These are phyloP conservation scores for Clarireedia paspali DNA, from an alignment of 2,329 filamentous ascomycete species.

Conservation along the genomic window DNA sequence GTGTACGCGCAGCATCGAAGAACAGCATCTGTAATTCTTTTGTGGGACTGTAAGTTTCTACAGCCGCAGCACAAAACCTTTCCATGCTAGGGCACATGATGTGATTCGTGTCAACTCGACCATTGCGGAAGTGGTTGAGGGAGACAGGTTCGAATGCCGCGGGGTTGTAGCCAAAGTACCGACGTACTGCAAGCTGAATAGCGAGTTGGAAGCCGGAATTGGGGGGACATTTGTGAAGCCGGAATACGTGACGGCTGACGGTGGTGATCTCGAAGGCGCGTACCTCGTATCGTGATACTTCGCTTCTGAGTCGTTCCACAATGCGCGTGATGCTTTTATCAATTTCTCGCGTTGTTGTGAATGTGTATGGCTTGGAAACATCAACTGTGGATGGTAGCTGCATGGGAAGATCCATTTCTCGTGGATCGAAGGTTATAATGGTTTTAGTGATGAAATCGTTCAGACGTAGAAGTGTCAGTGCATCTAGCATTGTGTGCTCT, in stretches of 20 bases:
- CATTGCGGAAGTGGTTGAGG: constrained; percentile 3
- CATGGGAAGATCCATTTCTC: no score
- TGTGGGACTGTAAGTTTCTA: no score
- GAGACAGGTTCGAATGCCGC: no score
- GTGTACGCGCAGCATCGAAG: background rate
- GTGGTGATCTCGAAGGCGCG: background rate
- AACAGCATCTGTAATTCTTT: background rate
- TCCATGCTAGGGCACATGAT: no score
- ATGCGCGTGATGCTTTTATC: no score
- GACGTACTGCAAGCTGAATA: constrained; percentile 5
- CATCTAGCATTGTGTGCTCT: constrained; percentile 23
- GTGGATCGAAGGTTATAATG: no score
- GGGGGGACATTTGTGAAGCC: background rate
- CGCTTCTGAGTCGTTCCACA: no score
- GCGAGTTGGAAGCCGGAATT: constrained; percentile 4
- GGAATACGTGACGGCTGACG: background rate
- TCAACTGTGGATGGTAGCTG: no score
- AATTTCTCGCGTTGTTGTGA: no score
- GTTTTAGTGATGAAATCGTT: background rate
- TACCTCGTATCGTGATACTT: background rate
- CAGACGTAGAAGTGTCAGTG: background rate
- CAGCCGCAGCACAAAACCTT: no score
- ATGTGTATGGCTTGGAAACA: no score
- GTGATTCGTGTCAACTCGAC: background rate
- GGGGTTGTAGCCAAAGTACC: constrained; percentile 1